Evolutionary conservation across 768 basidiomycete species (phyloP).

Genomic region (Mycena venus): DNA sequence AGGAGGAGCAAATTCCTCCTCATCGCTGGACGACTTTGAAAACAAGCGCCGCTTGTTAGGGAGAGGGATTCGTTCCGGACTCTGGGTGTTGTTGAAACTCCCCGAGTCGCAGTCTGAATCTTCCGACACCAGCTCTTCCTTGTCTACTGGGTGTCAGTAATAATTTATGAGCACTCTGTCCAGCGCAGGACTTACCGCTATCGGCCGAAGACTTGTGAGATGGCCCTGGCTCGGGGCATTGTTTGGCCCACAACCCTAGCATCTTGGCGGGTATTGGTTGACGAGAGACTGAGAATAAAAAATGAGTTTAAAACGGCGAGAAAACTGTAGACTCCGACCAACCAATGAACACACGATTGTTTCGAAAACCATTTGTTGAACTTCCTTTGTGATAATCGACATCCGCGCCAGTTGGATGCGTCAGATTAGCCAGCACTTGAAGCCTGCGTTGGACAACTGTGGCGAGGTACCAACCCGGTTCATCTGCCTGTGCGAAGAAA

Average conservation of each 20-base stretch:
- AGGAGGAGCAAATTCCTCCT: neutral
- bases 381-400: neutral
- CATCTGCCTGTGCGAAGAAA: neutral
- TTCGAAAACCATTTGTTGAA: neutral
- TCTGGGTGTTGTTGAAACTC: neutral
- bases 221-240: neutral
- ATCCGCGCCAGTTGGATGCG: neutral
- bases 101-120: neutral
- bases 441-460: neutral
- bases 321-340: neutral
- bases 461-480: neutral
- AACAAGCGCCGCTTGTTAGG: neutral
- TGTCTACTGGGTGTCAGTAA: neutral
- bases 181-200: neutral
- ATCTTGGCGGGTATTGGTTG: neutral
- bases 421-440: neutral
- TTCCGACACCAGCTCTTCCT: neutral
- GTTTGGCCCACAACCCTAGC: neutral
- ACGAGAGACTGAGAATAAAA: neutral
- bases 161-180: neutral
- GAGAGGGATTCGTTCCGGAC: neutral
- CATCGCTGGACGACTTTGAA: neutral
- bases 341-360: constrained; percentile 5
- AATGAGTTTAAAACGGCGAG: neutral
- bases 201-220: neutral